Conservation (phyloP, 176 grass and related monocot species). For the Cenchrus americanus region DNA sequence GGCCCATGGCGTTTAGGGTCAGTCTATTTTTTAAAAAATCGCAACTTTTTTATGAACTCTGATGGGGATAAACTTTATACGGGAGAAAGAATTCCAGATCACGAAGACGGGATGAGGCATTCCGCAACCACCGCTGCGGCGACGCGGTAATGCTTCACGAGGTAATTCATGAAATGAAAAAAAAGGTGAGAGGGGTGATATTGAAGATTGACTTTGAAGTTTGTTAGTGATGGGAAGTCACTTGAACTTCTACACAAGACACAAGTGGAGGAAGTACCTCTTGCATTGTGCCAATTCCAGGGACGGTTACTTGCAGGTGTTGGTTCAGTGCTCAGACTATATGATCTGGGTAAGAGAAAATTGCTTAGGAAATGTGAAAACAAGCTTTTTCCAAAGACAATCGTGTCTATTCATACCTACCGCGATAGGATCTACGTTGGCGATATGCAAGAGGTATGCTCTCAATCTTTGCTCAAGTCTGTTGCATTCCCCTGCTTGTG, state of each 20-base stretch:
- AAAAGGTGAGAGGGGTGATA: too few species aligned
- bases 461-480: slow-evolving; percentile 10
- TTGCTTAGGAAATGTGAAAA: slow-evolving; percentile 98
- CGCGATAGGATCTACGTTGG: slow-evolving; percentile 96
- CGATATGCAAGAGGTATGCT: slow-evolving; percentile 92
- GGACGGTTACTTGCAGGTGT: slow-evolving; percentile 92
- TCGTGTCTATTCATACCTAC: slow-evolving; percentile 95
- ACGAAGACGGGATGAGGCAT: too few species aligned
- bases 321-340: slow-evolving; percentile 82
- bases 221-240: slow-evolving; percentile 86
- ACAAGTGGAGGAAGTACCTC: slow-evolving; percentile 93
- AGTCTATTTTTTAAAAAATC: too few species aligned
- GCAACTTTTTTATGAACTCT: too few species aligned
- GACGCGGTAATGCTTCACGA: too few species aligned
- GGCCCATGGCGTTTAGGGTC: too few species aligned
- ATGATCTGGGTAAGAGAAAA: slow-evolving; percentile 92
- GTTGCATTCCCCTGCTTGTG: slow-evolving; percentile 9
- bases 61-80: too few species aligned
- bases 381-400: slow-evolving; percentile 86
- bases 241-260: slow-evolving; percentile 98
- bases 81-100: too few species aligned
- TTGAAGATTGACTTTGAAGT: too few species aligned
- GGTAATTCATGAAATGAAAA: too few species aligned
- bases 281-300: slow-evolving; percentile 89
- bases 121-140: too few species aligned